These are phyloP conservation scores for Exophiala xenobiotica DNA, from an alignment of 2,329 filamentous ascomycete genomes.

Conservation along the genomic window DNA sequence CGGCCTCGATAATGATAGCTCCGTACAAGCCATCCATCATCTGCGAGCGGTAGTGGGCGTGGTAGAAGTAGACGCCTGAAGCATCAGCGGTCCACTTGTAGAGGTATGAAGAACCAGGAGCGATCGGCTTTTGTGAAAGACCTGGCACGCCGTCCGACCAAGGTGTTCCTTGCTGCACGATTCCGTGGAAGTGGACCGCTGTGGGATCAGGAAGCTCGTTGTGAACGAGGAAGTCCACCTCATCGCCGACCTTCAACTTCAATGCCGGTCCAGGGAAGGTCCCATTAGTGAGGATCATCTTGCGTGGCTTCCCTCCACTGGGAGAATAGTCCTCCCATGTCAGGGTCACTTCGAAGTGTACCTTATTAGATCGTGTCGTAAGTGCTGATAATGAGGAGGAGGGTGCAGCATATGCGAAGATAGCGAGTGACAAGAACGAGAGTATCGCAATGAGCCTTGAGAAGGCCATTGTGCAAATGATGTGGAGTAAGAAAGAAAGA, in stretches of 20 bases:
- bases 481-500: conserved; percentile 1
- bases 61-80: conserved; percentile 64
- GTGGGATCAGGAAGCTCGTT: conserved; percentile 66
- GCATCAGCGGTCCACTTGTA: conserved; percentile 57
- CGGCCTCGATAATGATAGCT: conserved; percentile 58
- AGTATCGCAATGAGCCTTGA: conserved; percentile 19
- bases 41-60: conserved; percentile 64
- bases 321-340: conserved; percentile 39
- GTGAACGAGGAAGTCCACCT: conserved; percentile 65
- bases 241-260: conserved; percentile 71
- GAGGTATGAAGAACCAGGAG: conserved; percentile 61
- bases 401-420: conserved; percentile 20
- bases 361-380: conserved; percentile 16
- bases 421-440: conserved; percentile 26
- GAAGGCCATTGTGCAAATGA: conserved; percentile 22
- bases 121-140: conserved; percentile 67
- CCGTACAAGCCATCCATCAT: conserved; percentile 69
- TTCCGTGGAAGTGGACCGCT: conserved; percentile 74
- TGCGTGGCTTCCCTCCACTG: conserved; percentile 47
- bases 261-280: conserved; percentile 73
- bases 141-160: conserved; percentile 71
- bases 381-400: conserved; percentile 14
- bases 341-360: conserved; percentile 36
- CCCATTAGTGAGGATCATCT: conserved; percentile 69
- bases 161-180: conserved; percentile 74